Base-by-base conservation (phyloP, 768 basidiomycete species). In the Trametes meyenii region DNA sequence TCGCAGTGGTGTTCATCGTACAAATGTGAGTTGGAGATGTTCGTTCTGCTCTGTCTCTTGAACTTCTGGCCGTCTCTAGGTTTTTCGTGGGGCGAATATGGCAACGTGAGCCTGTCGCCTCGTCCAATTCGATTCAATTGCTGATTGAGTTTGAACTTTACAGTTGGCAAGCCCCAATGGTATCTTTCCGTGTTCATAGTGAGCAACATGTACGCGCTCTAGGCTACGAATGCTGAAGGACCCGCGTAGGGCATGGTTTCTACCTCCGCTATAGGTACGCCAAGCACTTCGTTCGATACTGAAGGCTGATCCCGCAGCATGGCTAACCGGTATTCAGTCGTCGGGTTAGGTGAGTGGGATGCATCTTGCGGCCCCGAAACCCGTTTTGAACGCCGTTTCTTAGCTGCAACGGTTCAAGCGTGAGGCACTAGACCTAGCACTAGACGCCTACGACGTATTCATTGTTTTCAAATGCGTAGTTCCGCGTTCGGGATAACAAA, bases 91-190 rank as follows among this genome's bases (percentile, higher is more conserved):
- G 35, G 11, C 58, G 62, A 1, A 46, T 64, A 5, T 55, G 52
- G 40, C 53, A 51, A 11, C 21, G 62, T 64, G 26, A n/a, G 5
- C 21, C 49, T 3, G 29, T 19, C 21, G 7, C 12, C 40, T 6
- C n/a, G n/a, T n/a, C 23, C 17, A 21, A 5, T 19, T n/a, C 3
- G n/a, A 36, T 19, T n/a, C 3, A n/a, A 36, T 6, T 23, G 8
- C 8, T 0, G 5, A 3, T 26, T n/a, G n/a, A n/a, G n/a, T n/a
- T 16, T 50, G 50, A 50, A 26, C 33, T 14, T 14, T 23, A 16
- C 21, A 63, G 62, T 63, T 26, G 56, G 52, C 19, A 50, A 48
- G 29, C 45, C 45, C 11, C 42, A 50, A 23, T 64, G 62, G 62
- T 64, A 44, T 8, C 21, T 60, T 0, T 19, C 62, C 3, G 50